These are phyloP conservation scores for Tripterygium wilfordii DNA, from an alignment of 177 flowering plant species.

Conservation along the genomic window DNA sequence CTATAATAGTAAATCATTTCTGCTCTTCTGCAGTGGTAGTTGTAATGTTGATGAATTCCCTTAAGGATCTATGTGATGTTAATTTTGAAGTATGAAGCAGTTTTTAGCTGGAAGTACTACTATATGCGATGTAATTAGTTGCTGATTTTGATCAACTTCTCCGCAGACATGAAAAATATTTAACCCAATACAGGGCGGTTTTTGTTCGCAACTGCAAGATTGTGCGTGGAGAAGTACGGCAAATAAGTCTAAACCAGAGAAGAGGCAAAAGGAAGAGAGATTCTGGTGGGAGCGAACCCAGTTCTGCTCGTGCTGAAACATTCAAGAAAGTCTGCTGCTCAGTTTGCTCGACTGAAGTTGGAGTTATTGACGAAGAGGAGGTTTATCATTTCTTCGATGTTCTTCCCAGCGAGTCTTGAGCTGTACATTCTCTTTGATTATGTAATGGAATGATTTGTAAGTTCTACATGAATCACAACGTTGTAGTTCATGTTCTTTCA, in stretches of 20 bases:
- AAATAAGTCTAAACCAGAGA: conserved; percentile 14
- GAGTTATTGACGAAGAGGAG: conserved; percentile 71
- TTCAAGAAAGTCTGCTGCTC: conserved; percentile 60
- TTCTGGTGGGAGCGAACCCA: conserved; percentile 17
- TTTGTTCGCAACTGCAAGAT: conserved; percentile 69
- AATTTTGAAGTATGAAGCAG: no score
- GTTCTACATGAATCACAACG: no score
- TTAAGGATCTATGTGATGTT: no score
- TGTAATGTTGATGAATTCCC: no score
- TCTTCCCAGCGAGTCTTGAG: conserved; percentile 71
- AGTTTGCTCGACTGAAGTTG: conserved; percentile 75
- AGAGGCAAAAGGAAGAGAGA: conserved; percentile 23
- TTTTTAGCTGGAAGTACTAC: no score
- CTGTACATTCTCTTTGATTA: no score
- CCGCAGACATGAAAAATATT: conserved; percentile 76
- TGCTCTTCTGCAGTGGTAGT: no score
- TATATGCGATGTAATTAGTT: no score
- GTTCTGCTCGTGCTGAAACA: conserved; percentile 18
- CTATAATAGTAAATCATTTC: no score
- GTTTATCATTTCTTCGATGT: conserved; percentile 82
- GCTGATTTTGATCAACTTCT: no score
- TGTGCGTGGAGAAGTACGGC: conserved; percentile 24
- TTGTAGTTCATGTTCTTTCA: no score
- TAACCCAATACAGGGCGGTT: conserved; percentile 78
- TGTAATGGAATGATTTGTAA: no score